Evolutionary conservation across 139 green algal genomes (phyloP), one percentile per base, ranked within the genome.

Genomic region (Chlorella sp.): DNA sequence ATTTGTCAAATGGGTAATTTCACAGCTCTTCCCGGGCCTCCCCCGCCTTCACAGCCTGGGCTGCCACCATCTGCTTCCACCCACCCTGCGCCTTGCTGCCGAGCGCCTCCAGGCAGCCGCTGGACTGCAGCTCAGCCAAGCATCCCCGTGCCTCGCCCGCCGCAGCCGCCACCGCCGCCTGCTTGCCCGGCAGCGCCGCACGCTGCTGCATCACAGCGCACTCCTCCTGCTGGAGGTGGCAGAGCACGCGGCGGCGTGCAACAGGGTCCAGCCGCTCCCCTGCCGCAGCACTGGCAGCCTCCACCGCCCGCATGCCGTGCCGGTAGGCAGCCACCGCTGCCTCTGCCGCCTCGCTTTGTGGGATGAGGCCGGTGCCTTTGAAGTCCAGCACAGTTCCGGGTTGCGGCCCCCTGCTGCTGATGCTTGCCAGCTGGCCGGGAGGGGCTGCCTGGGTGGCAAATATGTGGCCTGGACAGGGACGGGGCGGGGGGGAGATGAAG

Each of bases 391-490:
- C 84, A 0, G 15, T 28, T 11, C 26, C 81, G 11, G 57, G 57
- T 0, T 14, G 26, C 30, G 4, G 14, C 28, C 57, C 53, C 19
- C 32, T 39, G 19, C 37, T 36, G 68, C 34, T 19, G 48, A 2
- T 28, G 19, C 24, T 28, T n/a, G 22, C 37, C 0, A 40, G 66
- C 21, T 30, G 15, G n/a, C 48, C 22, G 7, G 48, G 21, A 32
- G 85, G n/a, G 48, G 40, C 71, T 60, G 89, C 79, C 37, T 85
- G 81, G 12, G 48, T 68, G 0, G 82, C 89, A 81, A 93, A 89
- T n/a, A 89, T 89, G 85, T 88, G 84, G 68, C 84, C 84, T 88
- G 84, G 28, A 26, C 9, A 19, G 48, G 15, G 34, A 1, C 0
- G 42, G 14, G 42, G 30, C 30, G 12, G 32, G n/a, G n/a, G 30